Evolutionary conservation across 495 filamentous ascomycete genomes (phyloP).

Genomic region (Aspergillus steynii): DNA sequence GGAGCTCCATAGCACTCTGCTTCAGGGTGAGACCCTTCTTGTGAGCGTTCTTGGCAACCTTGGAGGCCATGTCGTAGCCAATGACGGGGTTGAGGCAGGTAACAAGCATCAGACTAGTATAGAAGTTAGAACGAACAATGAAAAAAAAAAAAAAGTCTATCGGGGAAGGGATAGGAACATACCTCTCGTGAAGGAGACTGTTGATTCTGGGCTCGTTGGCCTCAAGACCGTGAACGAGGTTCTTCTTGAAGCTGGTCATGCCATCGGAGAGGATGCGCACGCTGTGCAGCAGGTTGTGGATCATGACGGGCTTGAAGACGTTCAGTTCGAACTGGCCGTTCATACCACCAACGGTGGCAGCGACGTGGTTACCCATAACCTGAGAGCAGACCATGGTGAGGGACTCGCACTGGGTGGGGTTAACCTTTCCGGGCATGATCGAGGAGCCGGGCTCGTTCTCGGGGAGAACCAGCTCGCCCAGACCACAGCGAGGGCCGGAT

Average conservation of each 20-base stretch:
- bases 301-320: conserved; percentile 97
- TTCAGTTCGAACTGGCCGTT: conserved; percentile 99
- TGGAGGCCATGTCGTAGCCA: conserved; percentile 96
- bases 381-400: conserved; percentile 97
- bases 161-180: conserved; percentile 18
- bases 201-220: conserved; percentile 91
- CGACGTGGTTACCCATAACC: conserved; percentile 95
- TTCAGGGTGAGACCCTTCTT: conserved; percentile 96
- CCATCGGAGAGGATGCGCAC: conserved; percentile 82
- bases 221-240: conserved; percentile 83
- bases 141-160: conserved; percentile 4
- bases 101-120: conserved; percentile 88
- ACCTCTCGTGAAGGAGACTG: conserved; percentile 84
- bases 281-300: conserved; percentile 92
- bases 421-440: conserved; percentile 99
- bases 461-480: conserved; percentile 87
- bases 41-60: conserved; percentile 98
- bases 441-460: conserved; percentile 97
- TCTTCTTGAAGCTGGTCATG: conserved; percentile 92
- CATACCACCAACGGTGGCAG: conserved; percentile 89
- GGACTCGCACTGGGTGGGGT: conserved; percentile 97
- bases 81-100: conserved; percentile 99
- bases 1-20: conserved; percentile 89
- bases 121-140: conserved; percentile 19
- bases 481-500: conserved; percentile 91